Evolutionary conservation across 306 rosid genomes (phyloP), one percentile per base, ranked within the genome.

Genomic region (Lathyrus oleraceus): DNA sequence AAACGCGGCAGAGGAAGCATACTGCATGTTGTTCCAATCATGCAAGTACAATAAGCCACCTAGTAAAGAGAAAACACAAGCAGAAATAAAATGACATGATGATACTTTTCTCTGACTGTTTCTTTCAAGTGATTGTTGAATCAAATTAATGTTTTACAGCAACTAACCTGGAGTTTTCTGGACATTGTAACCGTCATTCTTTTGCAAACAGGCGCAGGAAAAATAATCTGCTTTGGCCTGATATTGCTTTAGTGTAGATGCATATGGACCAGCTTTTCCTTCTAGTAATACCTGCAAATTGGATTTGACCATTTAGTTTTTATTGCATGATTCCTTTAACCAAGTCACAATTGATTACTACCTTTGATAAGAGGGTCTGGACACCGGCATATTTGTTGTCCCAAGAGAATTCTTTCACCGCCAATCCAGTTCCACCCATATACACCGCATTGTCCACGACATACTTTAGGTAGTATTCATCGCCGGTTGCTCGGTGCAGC

Each of bases 341-440:
- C 25, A 7, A 35, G 10, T 35, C 39, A 35, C 39, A 6, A 1
- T 35, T 35, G 39, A 35, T 35, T 35, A 7, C 44, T 78, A 91
- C 98, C 89, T 86, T 87, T 1, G 98, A 81, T 60, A 92, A 79
- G 75, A 92, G 96, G 75, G 69, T 82, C 60, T 92, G 98, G 15
- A 88, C 78, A 54, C 96, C 96, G 4, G 96, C 96, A 81, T 92
- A 90, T 70, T 92, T 92, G 83, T 82, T 92, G 61, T 90, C 96
- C 98, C 96, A 92, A 69, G 96, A 92, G 84, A 92, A 92, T 59
- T 92, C 96, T 42, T 76, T 83, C 58, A 92, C 79, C 0, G 96
- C 87, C 96, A 88, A 90, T 5, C 98, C 98, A 10, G 93, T 90
- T 74, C 98, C 98, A 15, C 98, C 98, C 88, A 89, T 75, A 57